Base-by-base conservation (phyloP, 2,329 filamentous ascomycete species). In the Juglanconis juglandina region DNA sequence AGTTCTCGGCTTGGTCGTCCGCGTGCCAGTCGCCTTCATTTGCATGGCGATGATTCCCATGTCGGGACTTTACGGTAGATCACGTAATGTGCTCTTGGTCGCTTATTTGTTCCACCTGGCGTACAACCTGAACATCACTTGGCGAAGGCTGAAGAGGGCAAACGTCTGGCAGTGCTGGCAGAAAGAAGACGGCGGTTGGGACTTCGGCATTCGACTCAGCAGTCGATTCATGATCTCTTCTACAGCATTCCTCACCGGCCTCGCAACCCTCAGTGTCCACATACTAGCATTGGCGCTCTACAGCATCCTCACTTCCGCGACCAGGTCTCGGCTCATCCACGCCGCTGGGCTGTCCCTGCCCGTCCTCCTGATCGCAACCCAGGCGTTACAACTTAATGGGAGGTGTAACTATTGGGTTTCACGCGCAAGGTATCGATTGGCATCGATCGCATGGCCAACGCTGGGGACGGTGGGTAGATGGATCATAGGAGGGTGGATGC, bases 41-140 rank as follows among this genome's bases (percentile, higher is more conserved):
- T 32, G 32, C 39, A 35, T 63, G n/a, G 58, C 58, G 2, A 58
- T 60, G 61, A 57, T 52, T 33, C 61, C 61, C 32, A 44, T 50
- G 37, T 52, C 30, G 13, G 61, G 61, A 30, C 24, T 60, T 24
- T 34, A 42, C n/a, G 58, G 39, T 17, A 33, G 44, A 41, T 46
- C 61, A 14, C 58, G 53, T 6, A 5, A 24, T 35, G 46, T 53
- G 24, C 10, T 33, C 17, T 5, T 47, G 14, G 17, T 37, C n/a
- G 53, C 58, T 5, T 51, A 51, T 14, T 0, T 52, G 30, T 60
- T 63, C 54, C 53, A 63, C 6, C 24, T 63, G 50, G 58, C n/a
- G 14, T 63, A 63, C 34, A 53, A 60, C 41, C 10, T 51, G 13
- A 49, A 48, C 4, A 47, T 58, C 7, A 55, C 37, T 10, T 60